Base-by-base conservation (phyloP, 192 early-diverging fungal species). In the Coemansia sp. region DNA sequence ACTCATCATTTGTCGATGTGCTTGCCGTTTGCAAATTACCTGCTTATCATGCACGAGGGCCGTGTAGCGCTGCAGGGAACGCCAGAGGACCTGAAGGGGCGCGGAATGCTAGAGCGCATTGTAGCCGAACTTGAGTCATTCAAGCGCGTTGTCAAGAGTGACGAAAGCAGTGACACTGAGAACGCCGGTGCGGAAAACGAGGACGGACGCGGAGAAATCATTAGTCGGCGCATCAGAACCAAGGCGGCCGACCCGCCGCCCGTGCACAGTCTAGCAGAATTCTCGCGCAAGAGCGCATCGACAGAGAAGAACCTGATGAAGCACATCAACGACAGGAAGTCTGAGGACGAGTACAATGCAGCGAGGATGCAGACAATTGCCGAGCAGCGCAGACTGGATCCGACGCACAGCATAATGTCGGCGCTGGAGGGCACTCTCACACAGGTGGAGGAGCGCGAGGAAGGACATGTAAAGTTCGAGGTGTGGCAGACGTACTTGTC, bases 401-500 rank as follows among this genome's bases (percentile, higher is more conserved):
- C 61, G 37, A 56, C 80, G 68, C 52, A 26, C 44, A 63, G 59
- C 43, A 5, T 62, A 18, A 26, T 26, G 52, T 54, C 70, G 2
- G 63, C 52, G 13, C 40, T 74, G 65, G 50, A 81, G 61, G 85
- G 85, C 38, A 84, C 91, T 65, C 81, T 97, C 48, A 90, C 92
- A 47, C 71, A 88, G 49, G 91, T 91, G 2, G 97, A 99, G 76
- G 89, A 92, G 68, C 87, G 88, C 54, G 90, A 86, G 6, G 83
- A 84, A 11, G 96, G 96, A 0, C 72, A 79, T 41, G 94, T 97
- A 56, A 81, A 87, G 43, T 75, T 69, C 40, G 68, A 71, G 9
- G 89, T 96, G 9, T 98, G 94, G 86, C 78, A 87, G 52, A 77
- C 86, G 15, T 99, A 97, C 62, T 63, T 90, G 37, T 56, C 61